These are phyloP conservation scores for Wickerhamomyces chambardii DNA, from an alignment of 805 yeast genomes.

Conservation along the genomic window DNA sequence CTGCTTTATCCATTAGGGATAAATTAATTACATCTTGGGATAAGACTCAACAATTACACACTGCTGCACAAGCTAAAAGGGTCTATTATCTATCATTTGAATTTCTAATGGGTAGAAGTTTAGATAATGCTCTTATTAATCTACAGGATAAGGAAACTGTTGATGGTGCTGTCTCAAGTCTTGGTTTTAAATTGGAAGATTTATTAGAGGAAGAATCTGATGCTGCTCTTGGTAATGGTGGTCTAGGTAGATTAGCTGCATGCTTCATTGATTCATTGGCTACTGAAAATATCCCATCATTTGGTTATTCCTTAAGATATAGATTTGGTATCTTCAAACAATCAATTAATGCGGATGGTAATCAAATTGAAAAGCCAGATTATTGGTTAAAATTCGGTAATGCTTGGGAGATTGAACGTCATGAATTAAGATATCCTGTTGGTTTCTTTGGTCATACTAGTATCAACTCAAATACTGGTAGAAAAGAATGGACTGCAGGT, in stretches of 20 bases:
- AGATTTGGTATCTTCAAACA: slow-evolving; percentile 92
- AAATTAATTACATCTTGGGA: slow-evolving; percentile 83
- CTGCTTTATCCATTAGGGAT: slow-evolving; percentile 73
- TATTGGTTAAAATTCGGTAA: slow-evolving; percentile 85
- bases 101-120: slow-evolving; percentile 89
- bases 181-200: slow-evolving; percentile 87
- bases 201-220: slow-evolving; percentile 82
- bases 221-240: slow-evolving; percentile 94
- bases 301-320: slow-evolving; percentile 95
- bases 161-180: slow-evolving; percentile 45
- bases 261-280: slow-evolving; percentile 87
- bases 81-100: slow-evolving; percentile 83
- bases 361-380: slow-evolving; percentile 92
- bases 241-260: slow-evolving; percentile 90
- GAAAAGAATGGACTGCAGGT: slow-evolving; percentile 76
- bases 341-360: slow-evolving; percentile 72
- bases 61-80: slow-evolving; percentile 75
- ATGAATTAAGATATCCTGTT: slow-evolving; percentile 82
- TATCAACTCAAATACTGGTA: slow-evolving; percentile 36
- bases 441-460: slow-evolving; percentile 76
- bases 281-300: slow-evolving; percentile 81
- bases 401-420: slow-evolving; percentile 90
- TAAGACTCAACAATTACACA: slow-evolving; percentile 84
- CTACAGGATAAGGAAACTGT: slow-evolving; percentile 58
- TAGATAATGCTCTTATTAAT: slow-evolving; percentile 89